phyloP scores from a whole-genome alignment of 805 yeast genomes.

The Monosporozyma unispora region DNA sequence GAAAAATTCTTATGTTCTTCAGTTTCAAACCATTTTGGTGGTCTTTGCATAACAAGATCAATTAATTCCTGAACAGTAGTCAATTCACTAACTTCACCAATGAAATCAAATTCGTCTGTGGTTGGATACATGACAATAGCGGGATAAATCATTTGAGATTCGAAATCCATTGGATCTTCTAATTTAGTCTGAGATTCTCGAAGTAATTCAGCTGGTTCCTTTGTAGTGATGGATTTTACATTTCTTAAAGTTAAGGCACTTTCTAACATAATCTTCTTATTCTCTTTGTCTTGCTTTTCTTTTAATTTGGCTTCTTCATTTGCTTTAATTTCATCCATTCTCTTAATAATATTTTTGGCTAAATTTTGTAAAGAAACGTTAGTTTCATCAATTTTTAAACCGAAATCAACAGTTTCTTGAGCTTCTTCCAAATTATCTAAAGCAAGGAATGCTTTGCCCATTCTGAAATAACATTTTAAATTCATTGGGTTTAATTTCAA shows the following conservation, averaged over 20 bases:
- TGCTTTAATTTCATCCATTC: slow-evolving; percentile 31
- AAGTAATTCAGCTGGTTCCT: slow-evolving; percentile 48
- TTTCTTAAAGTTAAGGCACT: slow-evolving; percentile 58
- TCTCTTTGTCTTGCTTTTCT: slow-evolving; percentile 29
- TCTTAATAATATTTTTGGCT: slow-evolving; percentile 33
- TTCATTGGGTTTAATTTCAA: slow-evolving; percentile 56
- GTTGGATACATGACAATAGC: slow-evolving; percentile 76
- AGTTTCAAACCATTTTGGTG: slow-evolving; percentile 55
- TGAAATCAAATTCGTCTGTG: slow-evolving; percentile 72
- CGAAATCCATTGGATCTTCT: slow-evolving; percentile 58
- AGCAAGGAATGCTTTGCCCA: slow-evolving; percentile 69
- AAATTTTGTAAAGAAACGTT: slow-evolving; percentile 49
- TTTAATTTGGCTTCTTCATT: slow-evolving; percentile 17
- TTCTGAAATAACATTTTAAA: slow-evolving; percentile 76
- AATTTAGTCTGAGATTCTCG: slow-evolving; percentile 45
- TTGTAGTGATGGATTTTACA: slow-evolving; percentile 40
- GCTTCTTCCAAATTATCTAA: slow-evolving; percentile 69
- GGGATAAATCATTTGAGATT: slow-evolving; percentile 75
- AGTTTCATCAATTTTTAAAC: slow-evolving; percentile 48
- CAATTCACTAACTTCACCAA: slow-evolving; percentile 66
- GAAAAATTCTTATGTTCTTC: slow-evolving; percentile 54
- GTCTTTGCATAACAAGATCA: slow-evolving; percentile 53
- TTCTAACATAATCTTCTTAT: slow-evolving; percentile 37
- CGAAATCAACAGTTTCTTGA: slow-evolving; percentile 53
- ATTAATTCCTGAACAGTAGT: slow-evolving; percentile 57